phyloP scores from a whole-genome alignment of 2,329 filamentous ascomycete genomes.

The Colletotrichum aenigma region DNA sequence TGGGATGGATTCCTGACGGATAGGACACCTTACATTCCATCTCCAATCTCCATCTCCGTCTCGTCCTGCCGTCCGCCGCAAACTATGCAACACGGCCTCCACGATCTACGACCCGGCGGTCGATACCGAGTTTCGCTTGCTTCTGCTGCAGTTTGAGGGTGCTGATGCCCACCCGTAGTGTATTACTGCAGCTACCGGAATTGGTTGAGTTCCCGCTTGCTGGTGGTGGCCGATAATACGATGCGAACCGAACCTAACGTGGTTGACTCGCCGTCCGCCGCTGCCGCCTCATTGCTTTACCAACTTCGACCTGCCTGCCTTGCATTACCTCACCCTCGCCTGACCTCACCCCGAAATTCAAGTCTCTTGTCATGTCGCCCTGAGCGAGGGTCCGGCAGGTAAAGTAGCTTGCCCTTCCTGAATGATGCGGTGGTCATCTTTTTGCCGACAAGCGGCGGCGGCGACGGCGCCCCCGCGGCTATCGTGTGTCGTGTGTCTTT shows the following conservation, averaged over 20 bases:
- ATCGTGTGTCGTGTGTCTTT: background rate
- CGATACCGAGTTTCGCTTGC: background rate
- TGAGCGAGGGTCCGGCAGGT: background rate
- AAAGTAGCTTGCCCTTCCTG: background rate
- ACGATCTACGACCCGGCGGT: background rate
- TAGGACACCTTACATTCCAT: background rate
- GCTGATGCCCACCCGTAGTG: background rate
- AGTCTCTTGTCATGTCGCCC: background rate
- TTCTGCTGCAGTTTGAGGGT: background rate
- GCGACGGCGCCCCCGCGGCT: background rate
- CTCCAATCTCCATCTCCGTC: background rate
- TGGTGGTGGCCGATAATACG: background rate
- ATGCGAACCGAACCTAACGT: background rate
- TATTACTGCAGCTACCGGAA: slow-evolving; percentile 6
- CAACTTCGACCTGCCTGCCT: background rate
- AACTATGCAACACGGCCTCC: background rate
- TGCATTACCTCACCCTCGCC: background rate
- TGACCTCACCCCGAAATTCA: background rate
- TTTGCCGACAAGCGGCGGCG: background rate
- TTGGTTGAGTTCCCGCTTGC: background rate
- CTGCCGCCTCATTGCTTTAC: background rate
- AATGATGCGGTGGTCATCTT: background rate
- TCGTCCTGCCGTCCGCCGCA: background rate
- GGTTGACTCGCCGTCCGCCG: slow-evolving; percentile 13
- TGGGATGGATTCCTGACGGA: background rate